Conservation (phyloP, 345 rosid species). For the Laguncularia racemosa region DNA sequence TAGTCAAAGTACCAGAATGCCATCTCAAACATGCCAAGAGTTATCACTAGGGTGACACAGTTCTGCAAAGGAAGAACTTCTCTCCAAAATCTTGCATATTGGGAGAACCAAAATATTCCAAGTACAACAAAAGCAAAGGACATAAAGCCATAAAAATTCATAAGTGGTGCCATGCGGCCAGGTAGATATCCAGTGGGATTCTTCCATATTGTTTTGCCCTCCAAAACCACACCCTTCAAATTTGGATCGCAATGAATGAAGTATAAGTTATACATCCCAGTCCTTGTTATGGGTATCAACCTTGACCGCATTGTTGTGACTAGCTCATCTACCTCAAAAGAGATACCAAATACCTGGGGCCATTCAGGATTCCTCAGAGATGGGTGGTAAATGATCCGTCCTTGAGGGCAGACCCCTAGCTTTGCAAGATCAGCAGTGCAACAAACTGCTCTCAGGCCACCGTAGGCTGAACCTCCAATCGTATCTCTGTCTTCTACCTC, state of each 20-base stretch:
- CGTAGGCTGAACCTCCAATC: constrained; percentile 94
- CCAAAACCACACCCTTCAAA: constrained; percentile 54
- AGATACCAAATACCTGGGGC: constrained; percentile 69
- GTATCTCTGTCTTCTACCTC: constrained; percentile 83
- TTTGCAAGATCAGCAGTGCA: constrained; percentile 89
- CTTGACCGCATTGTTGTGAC: constrained; percentile 43
- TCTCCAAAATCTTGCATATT: constrained; percentile 87
- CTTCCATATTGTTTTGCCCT: constrained; percentile 92
- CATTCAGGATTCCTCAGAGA: constrained; percentile 52
- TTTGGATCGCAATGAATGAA: constrained; percentile 80
- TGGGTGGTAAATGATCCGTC: constrained; percentile 79
- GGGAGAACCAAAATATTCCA: constrained; percentile 89
- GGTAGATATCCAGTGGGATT: constrained; percentile 88
- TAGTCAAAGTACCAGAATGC: constrained; percentile 95
- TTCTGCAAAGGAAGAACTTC: constrained; percentile 88
- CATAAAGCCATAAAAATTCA: constrained; percentile 85
- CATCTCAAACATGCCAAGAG: constrained; percentile 94
- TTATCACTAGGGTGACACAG: constrained; percentile 78
- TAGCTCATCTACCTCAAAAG: constrained; percentile 37
- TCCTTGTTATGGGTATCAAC: constrained; percentile 53
- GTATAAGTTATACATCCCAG: constrained; percentile 94
- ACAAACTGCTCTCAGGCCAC: constrained; percentile 95
- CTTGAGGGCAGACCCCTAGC: constrained; percentile 67
- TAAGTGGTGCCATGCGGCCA: constrained; percentile 94
- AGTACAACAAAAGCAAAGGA: constrained; percentile 84